Evolutionary conservation across 75 land plant species (phyloP).

Genomic region (Sequoia sempervirens): DNA sequence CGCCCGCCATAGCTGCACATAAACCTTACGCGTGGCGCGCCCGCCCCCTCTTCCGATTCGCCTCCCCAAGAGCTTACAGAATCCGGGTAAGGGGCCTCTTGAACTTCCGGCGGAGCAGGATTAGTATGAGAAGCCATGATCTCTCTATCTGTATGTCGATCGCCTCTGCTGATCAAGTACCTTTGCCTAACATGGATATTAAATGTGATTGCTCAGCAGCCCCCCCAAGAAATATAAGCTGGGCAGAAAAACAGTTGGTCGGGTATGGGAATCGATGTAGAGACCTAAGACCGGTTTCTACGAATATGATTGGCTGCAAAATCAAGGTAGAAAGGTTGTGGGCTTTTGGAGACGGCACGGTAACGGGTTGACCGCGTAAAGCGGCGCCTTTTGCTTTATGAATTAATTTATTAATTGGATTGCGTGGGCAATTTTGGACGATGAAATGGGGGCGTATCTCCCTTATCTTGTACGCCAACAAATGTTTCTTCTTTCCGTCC

Average conservation of each 20-base stretch:
- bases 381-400: neutral
- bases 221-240: no score
- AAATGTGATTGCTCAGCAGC: no score
- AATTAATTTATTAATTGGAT: neutral
- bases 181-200: neutral
- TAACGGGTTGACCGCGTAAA: neutral
- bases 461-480: neutral
- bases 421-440: neutral
- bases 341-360: neutral
- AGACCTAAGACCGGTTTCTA: neutral
- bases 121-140: neutral
- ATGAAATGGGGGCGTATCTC: neutral
- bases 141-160: neutral
- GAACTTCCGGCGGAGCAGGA: neutral
- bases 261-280: neutral
- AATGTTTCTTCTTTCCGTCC: no score
- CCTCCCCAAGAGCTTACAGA: neutral
- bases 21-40: conserved; percentile 36
- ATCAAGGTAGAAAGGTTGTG: neutral
- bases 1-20: conserved; percentile 96
- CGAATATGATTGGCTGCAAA: neutral
- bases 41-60: neutral
- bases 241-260: neutral
- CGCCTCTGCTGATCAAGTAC: neutral
- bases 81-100: neutral